Evolutionary conservation across 129 eudicot genomes (phyloP).

Genomic region (carrot (Daucus carota)): DNA sequence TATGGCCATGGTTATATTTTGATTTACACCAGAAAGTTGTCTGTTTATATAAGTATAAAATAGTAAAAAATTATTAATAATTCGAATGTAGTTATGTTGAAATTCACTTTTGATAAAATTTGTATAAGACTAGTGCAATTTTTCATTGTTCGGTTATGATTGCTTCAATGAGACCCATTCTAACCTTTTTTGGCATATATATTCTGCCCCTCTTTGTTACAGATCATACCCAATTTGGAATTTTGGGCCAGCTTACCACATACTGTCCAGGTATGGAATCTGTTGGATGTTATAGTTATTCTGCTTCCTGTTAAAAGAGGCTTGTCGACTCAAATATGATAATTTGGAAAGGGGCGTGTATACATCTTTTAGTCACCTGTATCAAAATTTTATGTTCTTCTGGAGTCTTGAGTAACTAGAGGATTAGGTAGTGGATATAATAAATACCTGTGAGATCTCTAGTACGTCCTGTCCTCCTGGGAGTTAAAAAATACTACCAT

Average conservation of each 20-base stretch:
- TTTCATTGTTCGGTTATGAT: background rate
- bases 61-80: no score
- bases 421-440: background rate
- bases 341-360: background rate
- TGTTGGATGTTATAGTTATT: background rate
- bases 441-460: background rate
- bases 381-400: background rate
- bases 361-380: background rate
- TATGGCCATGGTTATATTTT: background rate
- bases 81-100: no score
- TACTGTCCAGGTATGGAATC: slow-evolving; percentile 50
- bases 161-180: no score
- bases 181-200: background rate
- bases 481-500: background rate
- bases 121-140: background rate
- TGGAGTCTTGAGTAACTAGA: background rate
- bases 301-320: background rate
- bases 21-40: background rate
- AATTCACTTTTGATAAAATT: background rate
- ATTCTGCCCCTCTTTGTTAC: slow-evolving; percentile 17
- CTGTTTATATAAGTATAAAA: background rate
- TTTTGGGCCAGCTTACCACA: slow-evolving; percentile 86
- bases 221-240: slow-evolving; percentile 83
- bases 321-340: background rate
- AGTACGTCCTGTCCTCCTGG: background rate